A percentile compares a stretch with the other conserved stretches of the same genome.
Evolutionary conservation across 1,284 basidiomycete species (phyloP).

Genomic region (Taiwanofungus camphoratus): DNA sequence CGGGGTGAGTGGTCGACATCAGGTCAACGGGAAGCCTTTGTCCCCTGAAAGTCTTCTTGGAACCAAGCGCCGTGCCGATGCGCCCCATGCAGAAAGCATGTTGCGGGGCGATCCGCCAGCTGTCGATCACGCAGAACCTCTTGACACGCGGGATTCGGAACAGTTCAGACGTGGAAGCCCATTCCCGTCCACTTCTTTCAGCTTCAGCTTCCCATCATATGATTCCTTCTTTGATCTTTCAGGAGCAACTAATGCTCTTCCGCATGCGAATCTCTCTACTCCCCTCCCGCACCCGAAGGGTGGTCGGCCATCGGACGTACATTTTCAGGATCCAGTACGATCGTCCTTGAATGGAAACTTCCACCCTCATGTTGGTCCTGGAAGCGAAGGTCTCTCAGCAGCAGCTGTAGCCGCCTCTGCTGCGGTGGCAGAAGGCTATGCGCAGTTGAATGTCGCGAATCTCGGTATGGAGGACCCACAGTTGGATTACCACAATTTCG

Average conservation of each 20-base stretch:
- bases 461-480: slow-evolving; percentile 44
- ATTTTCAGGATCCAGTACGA: slow-evolving; percentile 32
- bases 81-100: slow-evolving; percentile 69
- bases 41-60: slow-evolving; percentile 57
- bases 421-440: slow-evolving; percentile 64
- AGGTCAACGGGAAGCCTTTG: slow-evolving; percentile 70
- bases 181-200: slow-evolving; percentile 74
- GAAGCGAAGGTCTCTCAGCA: slow-evolving; percentile 50
- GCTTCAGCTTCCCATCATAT: slow-evolving; percentile 69
- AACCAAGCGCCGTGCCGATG: slow-evolving; percentile 70
- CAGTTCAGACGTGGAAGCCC: slow-evolving; percentile 31
- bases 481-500: slow-evolving; percentile 57
- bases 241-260: slow-evolving; percentile 13
- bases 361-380: slow-evolving; percentile 18
- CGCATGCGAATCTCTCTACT: slow-evolving; percentile 14
- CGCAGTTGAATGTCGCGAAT: slow-evolving; percentile 51
- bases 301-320: slow-evolving; percentile 16
- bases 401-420: slow-evolving; percentile 57
- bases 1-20: slow-evolving; percentile 61
- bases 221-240: slow-evolving; percentile 61
- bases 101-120: slow-evolving; percentile 71
- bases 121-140: slow-evolving; percentile 34
- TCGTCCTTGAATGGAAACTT: slow-evolving; percentile 22
- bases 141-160: slow-evolving; percentile 24
- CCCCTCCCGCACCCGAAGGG: slow-evolving; percentile 20